Conservation (phyloP, 2,329 filamentous ascomycete genomes). For the Zalaria obscura region DNA sequence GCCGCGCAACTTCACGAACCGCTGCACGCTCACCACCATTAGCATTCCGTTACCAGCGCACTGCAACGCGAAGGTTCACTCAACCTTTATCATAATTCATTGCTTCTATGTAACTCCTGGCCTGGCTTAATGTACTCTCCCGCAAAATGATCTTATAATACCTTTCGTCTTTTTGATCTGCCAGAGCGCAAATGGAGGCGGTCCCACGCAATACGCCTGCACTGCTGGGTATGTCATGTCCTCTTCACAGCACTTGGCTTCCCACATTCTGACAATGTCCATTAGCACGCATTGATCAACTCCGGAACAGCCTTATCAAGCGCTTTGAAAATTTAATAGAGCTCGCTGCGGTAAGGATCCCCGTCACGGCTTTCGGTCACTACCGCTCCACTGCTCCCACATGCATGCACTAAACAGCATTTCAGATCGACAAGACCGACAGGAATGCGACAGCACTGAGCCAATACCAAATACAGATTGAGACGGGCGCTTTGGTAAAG, state of each 20-base stretch:
- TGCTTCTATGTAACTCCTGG: no score
- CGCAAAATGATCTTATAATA: neutral
- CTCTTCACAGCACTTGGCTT: no score
- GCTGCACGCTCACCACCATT: no score
- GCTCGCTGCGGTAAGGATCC: slow-evolving; percentile 31
- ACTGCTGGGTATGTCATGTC: slow-evolving; percentile 21
- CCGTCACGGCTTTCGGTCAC: neutral
- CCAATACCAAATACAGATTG: slow-evolving; percentile 43
- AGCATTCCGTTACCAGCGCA: no score
- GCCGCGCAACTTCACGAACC: no score
- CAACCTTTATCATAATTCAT: no score
- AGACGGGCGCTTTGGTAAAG: slow-evolving; percentile 42
- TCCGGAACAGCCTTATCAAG: slow-evolving; percentile 29
- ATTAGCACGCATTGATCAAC: slow-evolving; percentile 24
- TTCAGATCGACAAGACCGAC: slow-evolving; percentile 35
- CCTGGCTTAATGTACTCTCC: no score
- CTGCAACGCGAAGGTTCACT: no score
- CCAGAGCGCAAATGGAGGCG: slow-evolving; percentile 20
- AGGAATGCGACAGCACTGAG: slow-evolving; percentile 42
- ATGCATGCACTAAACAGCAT: neutral
- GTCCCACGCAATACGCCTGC: slow-evolving; percentile 27
- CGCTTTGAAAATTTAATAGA: slow-evolving; percentile 43
- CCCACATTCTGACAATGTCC: no score
- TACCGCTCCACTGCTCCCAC: neutral
- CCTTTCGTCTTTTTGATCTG: neutral